Evolutionary conservation across 108 stramenopile species (phyloP).

Genomic region (Chaetoceros muelleri): DNA sequence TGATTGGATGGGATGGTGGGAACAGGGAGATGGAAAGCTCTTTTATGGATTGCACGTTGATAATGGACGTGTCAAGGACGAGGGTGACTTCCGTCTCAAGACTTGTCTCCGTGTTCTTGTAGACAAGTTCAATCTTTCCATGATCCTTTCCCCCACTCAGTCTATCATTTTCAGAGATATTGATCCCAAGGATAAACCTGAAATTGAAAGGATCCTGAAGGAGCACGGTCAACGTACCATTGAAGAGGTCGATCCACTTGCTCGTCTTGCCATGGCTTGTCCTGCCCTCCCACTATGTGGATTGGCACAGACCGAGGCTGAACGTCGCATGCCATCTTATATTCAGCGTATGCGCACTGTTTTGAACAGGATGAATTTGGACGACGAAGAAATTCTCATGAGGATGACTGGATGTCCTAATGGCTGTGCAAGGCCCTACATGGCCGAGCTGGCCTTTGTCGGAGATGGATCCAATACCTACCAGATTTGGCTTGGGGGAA

Average conservation of each 20-base stretch:
- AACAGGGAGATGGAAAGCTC: constrained; percentile 93
- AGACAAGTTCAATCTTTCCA: constrained; percentile 78
- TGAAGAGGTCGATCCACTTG: constrained; percentile 83
- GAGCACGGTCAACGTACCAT: constrained; percentile 81
- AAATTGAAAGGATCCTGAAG: constrained; percentile 70
- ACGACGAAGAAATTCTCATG: constrained; percentile 89
- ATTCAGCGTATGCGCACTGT: constrained; percentile 72
- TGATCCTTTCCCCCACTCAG: constrained; percentile 93
- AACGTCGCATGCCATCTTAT: constrained; percentile 88
- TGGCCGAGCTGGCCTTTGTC: constrained; percentile 98
- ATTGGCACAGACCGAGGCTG: constrained; percentile 95
- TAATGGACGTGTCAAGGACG: constrained; percentile 95
- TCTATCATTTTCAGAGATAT: constrained; percentile 87
- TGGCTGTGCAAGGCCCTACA: constrained; percentile 97
- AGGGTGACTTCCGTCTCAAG: constrained; percentile 80
- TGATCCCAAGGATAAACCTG: constrained; percentile 74
- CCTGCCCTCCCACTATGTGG: constrained; percentile 95
- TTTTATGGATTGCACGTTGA: constrained; percentile 92
- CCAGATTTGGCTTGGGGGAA: constrained; percentile 94
- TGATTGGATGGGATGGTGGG: constrained; percentile 99
- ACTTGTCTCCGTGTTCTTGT: constrained; percentile 80
- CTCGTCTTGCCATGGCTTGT: constrained; percentile 90
- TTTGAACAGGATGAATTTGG: constrained; percentile 74
- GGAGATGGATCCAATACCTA: constrained; percentile 93
- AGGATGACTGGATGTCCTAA: constrained; percentile 99